These are phyloP conservation scores for Sarocladium kiliense DNA, from an alignment of 2,329 filamentous ascomycete genomes.

Conservation along the genomic window DNA sequence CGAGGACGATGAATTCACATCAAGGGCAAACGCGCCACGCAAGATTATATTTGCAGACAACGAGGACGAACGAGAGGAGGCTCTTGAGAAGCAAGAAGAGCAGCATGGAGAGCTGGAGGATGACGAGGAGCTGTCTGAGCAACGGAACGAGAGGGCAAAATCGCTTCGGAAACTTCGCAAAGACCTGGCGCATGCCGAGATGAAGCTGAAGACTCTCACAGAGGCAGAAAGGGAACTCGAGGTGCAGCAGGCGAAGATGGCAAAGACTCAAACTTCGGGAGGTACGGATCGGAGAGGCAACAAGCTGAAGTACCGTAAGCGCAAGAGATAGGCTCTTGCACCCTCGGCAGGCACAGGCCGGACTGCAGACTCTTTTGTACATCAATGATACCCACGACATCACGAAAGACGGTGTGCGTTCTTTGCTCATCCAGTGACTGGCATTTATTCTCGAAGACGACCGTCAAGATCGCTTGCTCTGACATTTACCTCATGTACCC, in stretches of 20 bases:
- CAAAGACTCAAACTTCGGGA: conserved; percentile 57
- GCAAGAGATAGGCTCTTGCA: conserved; percentile 48
- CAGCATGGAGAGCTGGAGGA: conserved; percentile 22
- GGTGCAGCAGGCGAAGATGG: conserved; percentile 57
- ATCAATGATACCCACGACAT: conserved; percentile 8
- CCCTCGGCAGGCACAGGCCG: too few relatives aligned
- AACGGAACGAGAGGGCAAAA: conserved; percentile 34
- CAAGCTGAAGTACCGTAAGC: conserved; percentile 57
- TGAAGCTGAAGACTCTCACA: conserved; percentile 50
- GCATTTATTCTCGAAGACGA: too few relatives aligned
- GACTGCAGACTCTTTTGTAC: neutral
- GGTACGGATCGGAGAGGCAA: conserved; percentile 55
- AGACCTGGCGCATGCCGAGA: conserved; percentile 28
- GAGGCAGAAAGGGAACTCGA: conserved; percentile 53
- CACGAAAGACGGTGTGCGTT: neutral
- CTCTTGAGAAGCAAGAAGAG: conserved; percentile 23
- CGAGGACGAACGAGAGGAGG: conserved; percentile 28
- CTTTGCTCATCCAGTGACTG: too few relatives aligned
- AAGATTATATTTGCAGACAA: conserved; percentile 50
- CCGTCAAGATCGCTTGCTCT: conserved; percentile 1
- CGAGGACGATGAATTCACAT: conserved; percentile 23
- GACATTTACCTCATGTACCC: conserved; percentile 1
- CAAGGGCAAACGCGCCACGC: conserved; percentile 27
- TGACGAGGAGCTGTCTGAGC: conserved; percentile 21
- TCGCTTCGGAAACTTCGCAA: conserved; percentile 36